phyloP scores from a whole-genome alignment of 768 basidiomycete species.

The Stropharia rugosoannulata region DNA sequence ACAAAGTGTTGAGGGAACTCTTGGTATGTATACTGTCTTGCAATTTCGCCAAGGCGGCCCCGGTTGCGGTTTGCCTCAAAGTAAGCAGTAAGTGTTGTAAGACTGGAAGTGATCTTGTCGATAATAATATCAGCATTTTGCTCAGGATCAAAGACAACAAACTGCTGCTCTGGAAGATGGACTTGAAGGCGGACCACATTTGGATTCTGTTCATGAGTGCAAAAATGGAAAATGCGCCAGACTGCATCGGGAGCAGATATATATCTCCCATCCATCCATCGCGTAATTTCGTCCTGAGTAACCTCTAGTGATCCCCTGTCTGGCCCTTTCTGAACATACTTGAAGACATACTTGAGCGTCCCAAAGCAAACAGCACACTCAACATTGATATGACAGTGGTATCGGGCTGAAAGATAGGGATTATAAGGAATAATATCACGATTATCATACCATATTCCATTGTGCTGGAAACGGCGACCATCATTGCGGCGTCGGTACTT shows the following conservation, averaged over 20 bases:
- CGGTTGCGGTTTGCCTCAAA: constrained; percentile 23
- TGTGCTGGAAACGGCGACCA: no score
- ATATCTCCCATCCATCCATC: constrained; percentile 35
- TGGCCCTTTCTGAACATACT: constrained; percentile 49
- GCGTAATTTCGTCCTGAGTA: constrained; percentile 34
- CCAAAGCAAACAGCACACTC: constrained; percentile 36
- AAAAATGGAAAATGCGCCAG: constrained; percentile 29
- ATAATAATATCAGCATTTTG: constrained; percentile 24
- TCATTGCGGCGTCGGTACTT: no score
- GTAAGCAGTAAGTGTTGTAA: constrained; percentile 29
- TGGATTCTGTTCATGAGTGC: constrained; percentile 31
- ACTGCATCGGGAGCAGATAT: constrained; percentile 27
- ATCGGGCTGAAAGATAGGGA: constrained; percentile 29
- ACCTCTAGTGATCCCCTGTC: constrained; percentile 13
- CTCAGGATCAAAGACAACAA: constrained; percentile 30
- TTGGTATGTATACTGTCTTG: constrained; percentile 26
- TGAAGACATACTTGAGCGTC: constrained; percentile 44
- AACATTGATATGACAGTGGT: constrained; percentile 45
- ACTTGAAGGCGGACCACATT: constrained; percentile 38
- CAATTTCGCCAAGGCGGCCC: constrained; percentile 10
- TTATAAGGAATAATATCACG: constrained; percentile 39
- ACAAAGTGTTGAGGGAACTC: constrained; percentile 27
- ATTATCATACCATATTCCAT: constrained; percentile 23
- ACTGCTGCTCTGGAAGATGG: constrained; percentile 37
- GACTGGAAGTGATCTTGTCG: constrained; percentile 7